A percentile compares a stretch with the other conserved stretches of the same genome.
These are phyloP conservation scores for Lactarius pseudohatsudake DNA, from an alignment of 768 basidiomycete species.

Conservation along the genomic window DNA sequence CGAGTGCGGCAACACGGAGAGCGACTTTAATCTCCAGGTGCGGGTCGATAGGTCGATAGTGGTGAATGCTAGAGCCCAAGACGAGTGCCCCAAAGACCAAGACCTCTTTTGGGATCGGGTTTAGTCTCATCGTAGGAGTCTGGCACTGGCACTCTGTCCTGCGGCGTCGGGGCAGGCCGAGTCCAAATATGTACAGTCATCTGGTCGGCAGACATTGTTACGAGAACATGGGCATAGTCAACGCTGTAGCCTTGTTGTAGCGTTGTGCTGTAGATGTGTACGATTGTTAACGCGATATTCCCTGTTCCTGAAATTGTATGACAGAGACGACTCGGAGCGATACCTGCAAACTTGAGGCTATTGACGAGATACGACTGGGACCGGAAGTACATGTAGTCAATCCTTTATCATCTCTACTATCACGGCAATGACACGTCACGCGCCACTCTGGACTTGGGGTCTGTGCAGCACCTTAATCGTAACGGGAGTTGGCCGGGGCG, in stretches of 20 bases:
- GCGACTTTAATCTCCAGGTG: conserved; percentile 28
- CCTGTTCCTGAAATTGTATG: background rate
- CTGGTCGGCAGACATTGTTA: background rate
- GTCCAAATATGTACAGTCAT: background rate
- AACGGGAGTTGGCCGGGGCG: background rate
- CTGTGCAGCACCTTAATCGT: background rate
- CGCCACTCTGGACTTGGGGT: too few species aligned
- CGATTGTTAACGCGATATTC: background rate
- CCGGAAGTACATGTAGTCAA: background rate
- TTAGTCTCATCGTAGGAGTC: background rate
- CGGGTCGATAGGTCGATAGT: conserved; percentile 17
- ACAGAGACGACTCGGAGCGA: background rate
- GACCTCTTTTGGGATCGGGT: conserved; percentile 1
- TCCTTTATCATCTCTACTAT: background rate
- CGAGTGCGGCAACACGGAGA: background rate
- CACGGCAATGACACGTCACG: too few species aligned
- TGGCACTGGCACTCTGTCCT: background rate
- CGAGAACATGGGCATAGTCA: background rate
- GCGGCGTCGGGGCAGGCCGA: background rate
- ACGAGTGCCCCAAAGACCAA: background rate
- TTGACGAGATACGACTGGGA: background rate
- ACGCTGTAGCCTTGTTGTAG: background rate
- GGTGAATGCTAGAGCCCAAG: background rate
- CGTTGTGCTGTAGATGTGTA: background rate
- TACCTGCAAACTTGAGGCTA: background rate